Evolutionary conservation across 2,329 filamentous ascomycete genomes (phyloP).

Genomic region (Cordyceps sp.): DNA sequence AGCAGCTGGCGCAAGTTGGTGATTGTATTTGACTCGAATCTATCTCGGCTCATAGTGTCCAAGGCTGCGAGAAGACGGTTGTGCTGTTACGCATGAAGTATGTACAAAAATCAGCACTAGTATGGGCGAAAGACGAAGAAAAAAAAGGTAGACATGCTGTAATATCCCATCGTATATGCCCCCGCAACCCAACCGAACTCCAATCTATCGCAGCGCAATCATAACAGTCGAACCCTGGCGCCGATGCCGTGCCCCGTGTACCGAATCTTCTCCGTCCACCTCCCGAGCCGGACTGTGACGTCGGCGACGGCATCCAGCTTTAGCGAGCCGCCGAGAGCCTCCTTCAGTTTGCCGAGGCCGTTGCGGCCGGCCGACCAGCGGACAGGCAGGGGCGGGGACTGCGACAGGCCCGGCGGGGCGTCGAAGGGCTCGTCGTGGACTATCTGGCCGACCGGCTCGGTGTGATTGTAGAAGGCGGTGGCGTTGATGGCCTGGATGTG

Average conservation of each 20-base stretch:
- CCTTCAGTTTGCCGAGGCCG: conserved; percentile 66
- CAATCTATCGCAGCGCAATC: background rate
- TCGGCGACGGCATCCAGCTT: conserved; percentile 64
- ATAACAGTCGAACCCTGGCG: conserved; percentile 29
- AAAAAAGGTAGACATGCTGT: too few species aligned
- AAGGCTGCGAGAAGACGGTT: too few species aligned
- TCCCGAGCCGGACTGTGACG: conserved; percentile 57
- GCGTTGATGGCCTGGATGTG: conserved; percentile 70
- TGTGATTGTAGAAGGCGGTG: conserved; percentile 70
- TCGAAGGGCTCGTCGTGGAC: conserved; percentile 57
- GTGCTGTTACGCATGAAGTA: too few species aligned
- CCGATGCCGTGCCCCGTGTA: conserved; percentile 56
- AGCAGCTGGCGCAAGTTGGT: too few species aligned
- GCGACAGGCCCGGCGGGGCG: conserved; percentile 56
- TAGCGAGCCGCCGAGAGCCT: conserved; percentile 64
- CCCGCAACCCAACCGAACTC: too few species aligned
- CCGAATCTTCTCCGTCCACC: conserved; percentile 58
- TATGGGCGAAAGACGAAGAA: too few species aligned
- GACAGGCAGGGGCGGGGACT: conserved; percentile 66
- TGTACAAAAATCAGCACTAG: too few species aligned
- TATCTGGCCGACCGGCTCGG: conserved; percentile 62
- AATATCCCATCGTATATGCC: too few species aligned
- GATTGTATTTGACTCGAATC: too few species aligned
- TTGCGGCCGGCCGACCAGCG: conserved; percentile 61
- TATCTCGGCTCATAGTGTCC: too few species aligned